phyloP scores from a whole-genome alignment of 768 basidiomycete genomes.

The Tephrocybe sp. region DNA sequence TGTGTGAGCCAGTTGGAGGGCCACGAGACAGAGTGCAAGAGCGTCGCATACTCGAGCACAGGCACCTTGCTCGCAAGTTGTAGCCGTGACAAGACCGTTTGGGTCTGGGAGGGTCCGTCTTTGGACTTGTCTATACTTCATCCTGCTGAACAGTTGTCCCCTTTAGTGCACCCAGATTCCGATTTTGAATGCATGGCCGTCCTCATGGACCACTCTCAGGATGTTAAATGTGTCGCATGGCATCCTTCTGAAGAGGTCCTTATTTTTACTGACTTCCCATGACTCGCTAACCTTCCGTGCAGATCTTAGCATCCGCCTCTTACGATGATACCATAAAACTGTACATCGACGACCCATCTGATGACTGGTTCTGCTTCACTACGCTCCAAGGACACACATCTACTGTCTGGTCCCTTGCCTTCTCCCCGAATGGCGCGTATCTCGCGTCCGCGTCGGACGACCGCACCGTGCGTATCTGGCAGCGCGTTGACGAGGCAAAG shows the following conservation, averaged over 20 bases:
- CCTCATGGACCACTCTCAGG: constrained; percentile 95
- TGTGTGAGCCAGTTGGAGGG: constrained; percentile 86
- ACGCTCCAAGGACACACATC: constrained; percentile 80
- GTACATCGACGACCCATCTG: constrained; percentile 87
- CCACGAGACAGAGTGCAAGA: constrained; percentile 96
- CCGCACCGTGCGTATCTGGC: constrained; percentile 83
- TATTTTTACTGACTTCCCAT: constrained; percentile 6
- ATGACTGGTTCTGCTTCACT: constrained; percentile 90
- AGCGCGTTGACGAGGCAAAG: constrained; percentile 53
- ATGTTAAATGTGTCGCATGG: constrained; percentile 95
- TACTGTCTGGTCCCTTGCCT: constrained; percentile 92
- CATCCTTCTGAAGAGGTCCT: constrained; percentile 92
- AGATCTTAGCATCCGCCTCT: constrained; percentile 95
- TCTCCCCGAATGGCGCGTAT: constrained; percentile 72
- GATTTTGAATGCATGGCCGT: constrained; percentile 96
- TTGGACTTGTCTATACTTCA: background rate
- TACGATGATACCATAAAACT: constrained; percentile 97
- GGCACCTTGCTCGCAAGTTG: constrained; percentile 89
- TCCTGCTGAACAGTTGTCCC: constrained; percentile 3
- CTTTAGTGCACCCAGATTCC: constrained; percentile 78
- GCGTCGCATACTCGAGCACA: constrained; percentile 78
- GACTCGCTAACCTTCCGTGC: constrained; percentile 18
- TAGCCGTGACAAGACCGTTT: constrained; percentile 95
- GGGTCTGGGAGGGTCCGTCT: constrained; percentile 92
- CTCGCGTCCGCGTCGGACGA: constrained; percentile 89